Evolutionary conservation across 306 rosid genomes (phyloP), one percentile per base, ranked within the genome.

Genomic region (Vigna nakashimae): DNA sequence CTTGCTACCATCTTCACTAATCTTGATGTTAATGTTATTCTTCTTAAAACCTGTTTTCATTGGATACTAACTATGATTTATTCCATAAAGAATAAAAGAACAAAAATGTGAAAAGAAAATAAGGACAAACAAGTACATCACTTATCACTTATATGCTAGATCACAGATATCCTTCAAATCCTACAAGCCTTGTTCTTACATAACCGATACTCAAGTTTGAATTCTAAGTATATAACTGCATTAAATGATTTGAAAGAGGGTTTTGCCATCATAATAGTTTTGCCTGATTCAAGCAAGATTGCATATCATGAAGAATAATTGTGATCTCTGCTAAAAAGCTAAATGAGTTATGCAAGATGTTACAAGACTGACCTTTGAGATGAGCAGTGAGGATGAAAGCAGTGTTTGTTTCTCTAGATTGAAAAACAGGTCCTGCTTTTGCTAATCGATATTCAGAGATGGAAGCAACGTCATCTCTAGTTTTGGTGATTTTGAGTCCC

Each of bases 1-100:
- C 82, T 62, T 66, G 32, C 83, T 86, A 49, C 98, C 97, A 59
- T 91, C 89, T 82, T 89, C 89, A 74, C 77, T 95, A 45, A 94
- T 94, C 74, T 79, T 85, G 28, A 95, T 87, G 48, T 71, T 60
- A 67, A 92, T 78, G 14, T 73, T 81, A 34, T 90, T 82, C 82
- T 60, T 91, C 78, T 78, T 86, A 73, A 74, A 87, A 59, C 99
- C 98, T 91, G 91, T 80, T 86, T 84, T 38, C n/a, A 76, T 24
- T 30, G 8, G 2, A 71, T 14, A 67, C 40, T 55, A 62, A 11
- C 65, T 30, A 36, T 17, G 38, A 5, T 9, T 28, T 57, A 55
- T 40, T 42, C 63, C 17, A 11, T 52, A 38, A 65, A 36, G 4
- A 6, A 46, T 9, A 49, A 9, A 64, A 76, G 22, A 10, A 8